Percentiles rank a stretch among this genome's conserved stretches.
These are phyloP conservation scores for Allium cepa DNA, from an alignment of 106 monocot genomes.

Conservation along the genomic window DNA sequence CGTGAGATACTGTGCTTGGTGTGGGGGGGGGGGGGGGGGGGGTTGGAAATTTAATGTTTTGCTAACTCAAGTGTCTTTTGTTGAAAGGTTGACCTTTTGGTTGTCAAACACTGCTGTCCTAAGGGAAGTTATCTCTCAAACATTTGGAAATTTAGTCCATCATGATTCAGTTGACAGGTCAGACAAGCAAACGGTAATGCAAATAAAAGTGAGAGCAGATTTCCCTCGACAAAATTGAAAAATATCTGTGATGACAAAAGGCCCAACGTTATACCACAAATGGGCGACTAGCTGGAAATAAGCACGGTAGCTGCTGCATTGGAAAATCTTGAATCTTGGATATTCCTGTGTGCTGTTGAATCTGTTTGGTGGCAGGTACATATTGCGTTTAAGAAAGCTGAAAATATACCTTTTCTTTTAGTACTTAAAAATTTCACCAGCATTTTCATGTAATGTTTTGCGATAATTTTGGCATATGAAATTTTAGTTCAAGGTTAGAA, in stretches of 20 bases:
- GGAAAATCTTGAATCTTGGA: slow-evolving; percentile 16
- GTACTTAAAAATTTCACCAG: too few relatives aligned
- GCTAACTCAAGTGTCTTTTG: background rate
- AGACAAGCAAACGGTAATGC: slow-evolving; percentile 3
- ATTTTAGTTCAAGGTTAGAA: too few relatives aligned
- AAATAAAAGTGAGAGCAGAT: slow-evolving; percentile 17
- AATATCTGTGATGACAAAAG: slow-evolving; percentile 17
- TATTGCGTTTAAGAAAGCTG: slow-evolving; percentile 33
- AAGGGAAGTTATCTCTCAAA: slow-evolving; percentile 71
- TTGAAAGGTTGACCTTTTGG: slow-evolving; percentile 92
- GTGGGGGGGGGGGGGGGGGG: too few relatives aligned
- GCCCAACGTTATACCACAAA: slow-evolving; percentile 19
- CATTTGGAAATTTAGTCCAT: slow-evolving; percentile 47
- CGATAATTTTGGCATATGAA: too few relatives aligned
- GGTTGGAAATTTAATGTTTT: background rate
- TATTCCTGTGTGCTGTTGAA: slow-evolving; percentile 35
- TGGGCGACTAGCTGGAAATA: slow-evolving; percentile 78
- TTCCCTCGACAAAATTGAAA: slow-evolving; percentile 26
- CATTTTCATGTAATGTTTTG: too few relatives aligned
- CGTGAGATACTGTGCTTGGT: background rate
- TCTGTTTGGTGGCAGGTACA: slow-evolving; percentile 34
- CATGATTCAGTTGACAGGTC: slow-evolving; percentile 20
- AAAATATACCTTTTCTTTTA: too few relatives aligned
- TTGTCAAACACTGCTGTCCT: slow-evolving; percentile 79
- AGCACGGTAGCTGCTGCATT: slow-evolving; percentile 56